phyloP scores from a whole-genome alignment of 306 rosid species.

The Lathyrus oleraceus region DNA sequence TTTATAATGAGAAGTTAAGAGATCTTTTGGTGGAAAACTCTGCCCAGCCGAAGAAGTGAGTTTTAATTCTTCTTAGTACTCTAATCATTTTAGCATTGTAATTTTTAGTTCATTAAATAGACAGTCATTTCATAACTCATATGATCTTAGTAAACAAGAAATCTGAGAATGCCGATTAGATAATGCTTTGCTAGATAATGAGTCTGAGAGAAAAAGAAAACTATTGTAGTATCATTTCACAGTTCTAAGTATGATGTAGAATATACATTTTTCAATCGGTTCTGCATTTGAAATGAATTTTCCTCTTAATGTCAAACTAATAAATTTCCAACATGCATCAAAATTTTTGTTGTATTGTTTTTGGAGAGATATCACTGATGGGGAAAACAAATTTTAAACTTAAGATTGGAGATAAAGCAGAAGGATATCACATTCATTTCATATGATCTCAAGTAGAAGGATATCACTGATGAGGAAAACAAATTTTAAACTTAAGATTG shows the following conservation, averaged over 20 bases:
- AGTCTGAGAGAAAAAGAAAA: background rate
- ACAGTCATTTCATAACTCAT: background rate
- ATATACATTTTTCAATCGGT: background rate
- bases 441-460: too few species aligned
- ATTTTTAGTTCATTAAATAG: slow-evolving; percentile 12
- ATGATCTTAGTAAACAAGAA: background rate
- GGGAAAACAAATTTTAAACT: slow-evolving; percentile 9
- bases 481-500: too few species aligned
- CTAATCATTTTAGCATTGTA: background rate
- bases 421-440: too few species aligned
- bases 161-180: background rate
- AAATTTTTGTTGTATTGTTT: slow-evolving; percentile 27
- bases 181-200: slow-evolving; percentile 20
- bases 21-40: slow-evolving; percentile 85
- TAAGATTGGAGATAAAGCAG: slow-evolving; percentile 96
- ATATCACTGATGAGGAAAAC: too few species aligned
- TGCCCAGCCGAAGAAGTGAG: slow-evolving; percentile 84
- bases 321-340: background rate
- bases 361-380: slow-evolving; percentile 11
- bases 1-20: slow-evolving; percentile 88
- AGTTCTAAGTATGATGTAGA: slow-evolving; percentile 5
- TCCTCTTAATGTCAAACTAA: background rate
- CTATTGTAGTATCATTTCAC: background rate
- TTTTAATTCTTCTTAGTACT: slow-evolving; percentile 20
- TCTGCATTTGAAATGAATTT: slow-evolving; percentile 17